Evolutionary conservation across 192 early-diverging fungal genomes (phyloP).

Genomic region (Geosiphon pyriformis): DNA sequence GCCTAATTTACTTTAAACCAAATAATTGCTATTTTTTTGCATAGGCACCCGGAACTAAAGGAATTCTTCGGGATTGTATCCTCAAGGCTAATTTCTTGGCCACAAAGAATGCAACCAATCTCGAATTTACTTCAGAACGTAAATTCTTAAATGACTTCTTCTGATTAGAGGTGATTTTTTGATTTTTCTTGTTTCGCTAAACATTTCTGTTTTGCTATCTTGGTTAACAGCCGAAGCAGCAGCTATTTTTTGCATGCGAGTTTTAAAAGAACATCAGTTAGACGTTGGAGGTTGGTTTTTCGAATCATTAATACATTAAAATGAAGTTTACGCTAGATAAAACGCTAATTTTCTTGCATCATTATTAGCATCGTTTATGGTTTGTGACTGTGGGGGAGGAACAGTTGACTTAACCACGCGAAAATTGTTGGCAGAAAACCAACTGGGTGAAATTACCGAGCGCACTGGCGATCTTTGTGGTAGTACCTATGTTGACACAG

Average conservation of each 20-base stretch:
- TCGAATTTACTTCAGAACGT: conserved; percentile 3
- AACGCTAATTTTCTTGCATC: neutral
- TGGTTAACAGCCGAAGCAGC: conserved; percentile 1
- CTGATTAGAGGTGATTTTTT: neutral
- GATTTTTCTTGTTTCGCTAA: neutral
- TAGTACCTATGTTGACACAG: conserved; percentile 39
- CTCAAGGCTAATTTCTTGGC: conserved; percentile 43
- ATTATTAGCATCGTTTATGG: conserved; percentile 45
- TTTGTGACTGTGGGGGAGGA: conserved; percentile 53
- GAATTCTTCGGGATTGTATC: conserved; percentile 44
- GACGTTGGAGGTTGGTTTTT: neutral
- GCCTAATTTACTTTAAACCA: neutral
- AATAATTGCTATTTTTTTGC: too few species aligned
- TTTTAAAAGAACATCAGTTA: neutral
- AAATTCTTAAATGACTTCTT: neutral
- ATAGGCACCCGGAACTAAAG: conserved; percentile 32
- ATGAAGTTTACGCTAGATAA: neutral
- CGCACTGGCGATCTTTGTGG: conserved; percentile 48
- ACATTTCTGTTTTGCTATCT: too few species aligned
- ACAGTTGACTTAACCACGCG: conserved; percentile 48
- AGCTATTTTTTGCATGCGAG: neutral
- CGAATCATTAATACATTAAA: neutral
- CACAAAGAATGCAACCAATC: neutral
- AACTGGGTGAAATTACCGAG: conserved; percentile 44
- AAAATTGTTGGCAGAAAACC: conserved; percentile 30